Conservation (phyloP, 2,329 filamentous ascomycete genomes). For the Colletotrichum simmondsii region DNA sequence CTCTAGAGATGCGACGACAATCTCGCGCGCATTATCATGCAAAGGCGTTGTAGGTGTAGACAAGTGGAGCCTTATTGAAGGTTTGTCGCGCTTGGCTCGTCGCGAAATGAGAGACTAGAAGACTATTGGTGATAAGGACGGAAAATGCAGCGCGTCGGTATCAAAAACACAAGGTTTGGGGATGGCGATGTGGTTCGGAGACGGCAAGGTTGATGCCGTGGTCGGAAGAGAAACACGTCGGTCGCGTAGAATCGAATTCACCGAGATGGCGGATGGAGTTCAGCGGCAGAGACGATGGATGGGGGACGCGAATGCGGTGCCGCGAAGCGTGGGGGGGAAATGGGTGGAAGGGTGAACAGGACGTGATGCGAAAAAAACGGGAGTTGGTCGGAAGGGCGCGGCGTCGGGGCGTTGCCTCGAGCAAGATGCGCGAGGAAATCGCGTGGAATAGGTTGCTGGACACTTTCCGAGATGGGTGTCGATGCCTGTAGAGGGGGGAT, state of each 20-base stretch:
- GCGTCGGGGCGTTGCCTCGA: conserved; percentile 54
- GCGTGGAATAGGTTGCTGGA: conserved; percentile 65
- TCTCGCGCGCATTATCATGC: conserved; percentile 36
- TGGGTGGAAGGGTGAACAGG: conserved; percentile 41
- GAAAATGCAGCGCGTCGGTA: conserved; percentile 33
- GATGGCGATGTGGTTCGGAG: conserved; percentile 23
- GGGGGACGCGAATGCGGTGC: conserved; percentile 26
- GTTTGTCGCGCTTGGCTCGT: conserved; percentile 33
- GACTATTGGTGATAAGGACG: conserved; percentile 21
- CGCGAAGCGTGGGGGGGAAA: conserved; percentile 35
- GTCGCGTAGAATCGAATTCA: conserved; percentile 29
- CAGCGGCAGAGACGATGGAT: conserved; percentile 21
- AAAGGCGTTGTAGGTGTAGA: conserved; percentile 11
- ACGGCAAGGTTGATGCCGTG: conserved; percentile 23
- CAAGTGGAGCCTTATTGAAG: conserved; percentile 30
- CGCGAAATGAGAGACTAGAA: conserved; percentile 35
- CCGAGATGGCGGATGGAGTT: conserved; percentile 33
- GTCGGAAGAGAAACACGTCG: conserved; percentile 28
- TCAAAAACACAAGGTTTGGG: neutral
- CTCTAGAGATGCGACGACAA: conserved; percentile 33
- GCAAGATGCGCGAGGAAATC: conserved; percentile 60
- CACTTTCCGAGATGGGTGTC: conserved; percentile 65
- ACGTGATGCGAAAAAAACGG: conserved; percentile 57
- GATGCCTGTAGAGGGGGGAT: conserved; percentile 69
- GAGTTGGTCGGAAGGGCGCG: conserved; percentile 48